Conservation (phyloP, 768 basidiomycete species). For the Russula earlei region DNA sequence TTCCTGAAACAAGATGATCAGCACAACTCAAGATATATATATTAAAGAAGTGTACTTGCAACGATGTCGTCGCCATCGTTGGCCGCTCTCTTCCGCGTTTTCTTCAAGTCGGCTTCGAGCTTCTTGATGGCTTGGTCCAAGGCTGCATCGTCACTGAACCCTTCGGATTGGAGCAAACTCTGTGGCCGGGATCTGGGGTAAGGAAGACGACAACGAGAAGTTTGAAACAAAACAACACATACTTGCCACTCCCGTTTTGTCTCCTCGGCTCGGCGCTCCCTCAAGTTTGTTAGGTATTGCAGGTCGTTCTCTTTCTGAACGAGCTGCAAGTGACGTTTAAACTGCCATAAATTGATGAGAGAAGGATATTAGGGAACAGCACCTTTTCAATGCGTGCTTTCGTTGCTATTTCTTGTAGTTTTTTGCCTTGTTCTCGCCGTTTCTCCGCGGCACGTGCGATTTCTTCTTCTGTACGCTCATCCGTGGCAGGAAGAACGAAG, state of each 20-base stretch:
- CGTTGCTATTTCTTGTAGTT: slow-evolving; percentile 86
- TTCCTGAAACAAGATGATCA: slow-evolving; percentile 35
- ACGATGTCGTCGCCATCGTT: slow-evolving; percentile 54
- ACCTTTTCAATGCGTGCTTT: slow-evolving; percentile 84
- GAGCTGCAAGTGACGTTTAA: slow-evolving; percentile 35
- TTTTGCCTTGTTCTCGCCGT: slow-evolving; percentile 75
- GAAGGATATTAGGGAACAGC: slow-evolving; percentile 3
- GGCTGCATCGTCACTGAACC: slow-evolving; percentile 67
- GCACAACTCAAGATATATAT: not conserved
- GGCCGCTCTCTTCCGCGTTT: slow-evolving; percentile 69
- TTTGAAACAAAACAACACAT: slow-evolving; percentile 19
- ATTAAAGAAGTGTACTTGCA: slow-evolving; percentile 25
- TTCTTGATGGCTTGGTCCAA: slow-evolving; percentile 81
- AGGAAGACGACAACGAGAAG: not conserved
- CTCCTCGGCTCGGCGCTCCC: slow-evolving; percentile 48
- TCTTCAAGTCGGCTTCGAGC: slow-evolving; percentile 69
- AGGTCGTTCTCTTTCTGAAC: slow-evolving; percentile 69
- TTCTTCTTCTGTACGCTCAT: slow-evolving; percentile 91
- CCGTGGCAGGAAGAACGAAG: slow-evolving; percentile 46
- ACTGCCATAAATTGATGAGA: not conserved
- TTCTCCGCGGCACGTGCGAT: slow-evolving; percentile 67
- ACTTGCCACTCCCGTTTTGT: slow-evolving; percentile 74
- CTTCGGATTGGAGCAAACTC: slow-evolving; percentile 55
- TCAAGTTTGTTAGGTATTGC: slow-evolving; percentile 51
- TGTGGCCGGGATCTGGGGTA: slow-evolving; percentile 24